Evolutionary conservation across 345 rosid species (phyloP).

Genomic region (Arabis hirsuta): DNA sequence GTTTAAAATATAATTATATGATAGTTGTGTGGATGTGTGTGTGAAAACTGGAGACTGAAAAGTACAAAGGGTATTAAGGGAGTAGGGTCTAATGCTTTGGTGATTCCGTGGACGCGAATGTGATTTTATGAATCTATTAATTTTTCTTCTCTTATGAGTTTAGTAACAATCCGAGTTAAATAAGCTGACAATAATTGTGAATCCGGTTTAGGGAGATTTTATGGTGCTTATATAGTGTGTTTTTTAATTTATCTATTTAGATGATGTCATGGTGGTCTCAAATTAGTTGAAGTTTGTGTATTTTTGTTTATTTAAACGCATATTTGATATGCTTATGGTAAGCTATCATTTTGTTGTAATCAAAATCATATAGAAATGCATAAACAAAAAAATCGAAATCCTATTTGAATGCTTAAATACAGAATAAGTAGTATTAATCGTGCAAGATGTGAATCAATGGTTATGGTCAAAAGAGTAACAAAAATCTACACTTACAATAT

Average conservation of each 20-base stretch:
- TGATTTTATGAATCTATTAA: not conserved
- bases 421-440: not conserved
- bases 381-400: too few relatives aligned
- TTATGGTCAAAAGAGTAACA: not conserved
- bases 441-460: not conserved
- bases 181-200: too few relatives aligned
- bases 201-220: not conserved
- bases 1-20: not conserved
- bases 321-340: too few relatives aligned
- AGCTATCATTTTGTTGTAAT: too few relatives aligned
- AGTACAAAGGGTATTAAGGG: not conserved
- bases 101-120: not conserved
- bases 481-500: not conserved
- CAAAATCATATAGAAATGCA: too few relatives aligned
- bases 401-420: too few relatives aligned
- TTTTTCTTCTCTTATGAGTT: not conserved
- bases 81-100: not conserved
- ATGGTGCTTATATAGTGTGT: not conserved
- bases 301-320: too few relatives aligned
- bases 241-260: not conserved
- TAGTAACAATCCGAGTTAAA: too few relatives aligned
- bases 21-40: constrained; percentile 18
- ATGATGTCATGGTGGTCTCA: too few relatives aligned
- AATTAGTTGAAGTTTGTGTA: too few relatives aligned
- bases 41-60: not conserved